phyloP scores from a whole-genome alignment of 2,329 filamentous ascomycete species.

The Talaromyces sp. region DNA sequence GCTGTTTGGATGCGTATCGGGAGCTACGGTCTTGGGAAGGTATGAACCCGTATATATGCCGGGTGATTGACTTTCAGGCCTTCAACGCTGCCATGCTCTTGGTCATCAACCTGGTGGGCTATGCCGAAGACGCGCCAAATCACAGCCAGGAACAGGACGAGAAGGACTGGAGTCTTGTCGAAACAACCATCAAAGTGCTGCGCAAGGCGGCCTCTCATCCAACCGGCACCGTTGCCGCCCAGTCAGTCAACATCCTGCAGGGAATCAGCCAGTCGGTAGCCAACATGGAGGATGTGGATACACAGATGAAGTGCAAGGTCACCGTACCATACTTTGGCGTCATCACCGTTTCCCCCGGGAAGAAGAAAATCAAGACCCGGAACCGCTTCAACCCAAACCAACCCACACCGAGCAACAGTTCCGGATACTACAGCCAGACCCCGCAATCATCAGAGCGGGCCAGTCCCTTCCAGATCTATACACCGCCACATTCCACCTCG shows the following conservation, averaged over 20 bases:
- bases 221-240: constrained; percentile 40
- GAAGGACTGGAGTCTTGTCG: constrained; percentile 34
- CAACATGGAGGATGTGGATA: background rate
- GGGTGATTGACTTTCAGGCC: constrained; percentile 45
- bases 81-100: constrained; percentile 46
- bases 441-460: constrained; percentile 10
- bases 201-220: constrained; percentile 27
- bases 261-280: constrained; percentile 24
- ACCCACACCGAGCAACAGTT: constrained; percentile 4
- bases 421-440: constrained; percentile 5
- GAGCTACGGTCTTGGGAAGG: constrained; percentile 24
- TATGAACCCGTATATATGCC: constrained; percentile 37
- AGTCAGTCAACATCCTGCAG: constrained; percentile 39
- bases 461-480: constrained; percentile 18
- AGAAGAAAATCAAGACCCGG: constrained; percentile 15
- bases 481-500: constrained; percentile 21
- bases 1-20: constrained; percentile 36
- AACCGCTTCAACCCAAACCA: background rate
- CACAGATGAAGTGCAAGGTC: constrained; percentile 30
- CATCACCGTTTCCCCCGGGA: constrained; percentile 32
- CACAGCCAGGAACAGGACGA: constrained; percentile 27
- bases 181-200: constrained; percentile 28
- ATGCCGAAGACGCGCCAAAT: constrained; percentile 20
- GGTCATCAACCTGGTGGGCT: constrained; percentile 39
- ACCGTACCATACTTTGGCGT: constrained; percentile 46